Evolutionary conservation across 164 flowering plant genomes (phyloP).

Genomic region (Sedum album): DNA sequence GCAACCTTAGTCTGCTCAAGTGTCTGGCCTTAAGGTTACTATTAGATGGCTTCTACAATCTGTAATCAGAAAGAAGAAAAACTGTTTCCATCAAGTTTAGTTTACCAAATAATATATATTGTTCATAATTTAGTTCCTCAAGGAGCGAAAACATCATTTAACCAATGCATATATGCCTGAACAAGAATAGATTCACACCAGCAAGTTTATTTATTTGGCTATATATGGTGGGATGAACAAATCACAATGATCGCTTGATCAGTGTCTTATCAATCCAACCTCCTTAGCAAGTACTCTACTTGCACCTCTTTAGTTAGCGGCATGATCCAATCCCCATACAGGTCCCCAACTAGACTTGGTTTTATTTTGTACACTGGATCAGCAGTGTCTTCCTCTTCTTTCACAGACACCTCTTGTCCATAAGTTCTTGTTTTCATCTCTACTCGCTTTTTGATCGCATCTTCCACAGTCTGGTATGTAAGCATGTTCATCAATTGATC

Average conservation of each 20-base stretch:
- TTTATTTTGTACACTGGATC: conserved; percentile 62
- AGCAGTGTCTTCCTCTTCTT: conserved; percentile 17
- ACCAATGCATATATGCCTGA: background rate
- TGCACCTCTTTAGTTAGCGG: conserved; percentile 55
- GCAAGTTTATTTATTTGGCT: background rate
- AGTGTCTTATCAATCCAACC: conserved; percentile 54
- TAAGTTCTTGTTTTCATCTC: background rate
- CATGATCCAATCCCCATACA: conserved; percentile 94
- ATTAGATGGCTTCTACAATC: too few species aligned
- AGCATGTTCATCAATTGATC: conserved; percentile 35
- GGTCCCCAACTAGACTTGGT: conserved; percentile 69
- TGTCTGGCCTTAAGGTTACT: too few species aligned
- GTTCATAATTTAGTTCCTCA: background rate
- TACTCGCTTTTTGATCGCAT: background rate
- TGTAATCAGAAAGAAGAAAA: background rate
- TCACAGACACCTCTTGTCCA: conserved; percentile 49
- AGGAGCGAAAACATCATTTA: background rate
- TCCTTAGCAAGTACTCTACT: conserved; percentile 47
- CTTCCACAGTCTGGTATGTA: background rate
- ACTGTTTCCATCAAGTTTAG: background rate
- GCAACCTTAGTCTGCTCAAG: too few species aligned
- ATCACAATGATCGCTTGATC: background rate
- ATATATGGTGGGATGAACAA: background rate
- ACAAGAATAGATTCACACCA: background rate
- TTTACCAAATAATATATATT: too few species aligned